Base-by-base conservation (phyloP, 2,329 filamentous ascomycete species). In the Diaporthe ilicicola region DNA sequence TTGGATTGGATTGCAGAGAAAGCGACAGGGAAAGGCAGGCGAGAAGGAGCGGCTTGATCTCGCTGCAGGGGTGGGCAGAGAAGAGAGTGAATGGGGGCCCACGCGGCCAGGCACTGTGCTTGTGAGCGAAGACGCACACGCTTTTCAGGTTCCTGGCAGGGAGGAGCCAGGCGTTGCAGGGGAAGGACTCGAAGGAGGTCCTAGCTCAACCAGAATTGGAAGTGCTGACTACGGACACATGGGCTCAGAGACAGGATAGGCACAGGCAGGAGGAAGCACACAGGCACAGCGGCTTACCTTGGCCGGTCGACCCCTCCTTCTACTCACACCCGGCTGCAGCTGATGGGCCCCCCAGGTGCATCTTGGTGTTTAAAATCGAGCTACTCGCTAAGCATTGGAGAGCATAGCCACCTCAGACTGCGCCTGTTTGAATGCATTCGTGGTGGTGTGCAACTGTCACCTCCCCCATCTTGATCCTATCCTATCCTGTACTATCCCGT, bases 31-130 rank as follows among this genome's bases (percentile, higher is more conserved):
- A 67, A 59, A 46, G 44, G 65, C 65, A 56, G 66, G 66, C 66
- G 53, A 59, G 66, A 59, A 68, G 66, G 66, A 68, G 53, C 66
- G 66, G 66, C 44, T 64, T 64, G 59, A 64, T 50, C 44, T 64
- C 44, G 44, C 50, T 50, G 59, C 59, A 64, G 44, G 59, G 59
- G 44, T 64, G 29, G 42, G n/a, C 42, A 48, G 44, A 37, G 59
- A 17, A 64, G 27, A 62, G 56, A 48, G 29, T 64, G 42, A n/a
- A 64, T 37, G 59, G 59, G 44, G 59, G 29, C 44, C 59, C 59
- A 64, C 56, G 39, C 46, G 39, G 46, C 42, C 59, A 64, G 59
- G 59, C 59, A 64, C 59, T 64, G 59, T 64, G 59, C 44, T 15
- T 44, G 37, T 22, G 48, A 17, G 48, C 7, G 48, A 15, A 39